phyloP scores from a whole-genome alignment of 371 early-diverging fungal genomes.

The Dinochytrium kinnereticum region DNA sequence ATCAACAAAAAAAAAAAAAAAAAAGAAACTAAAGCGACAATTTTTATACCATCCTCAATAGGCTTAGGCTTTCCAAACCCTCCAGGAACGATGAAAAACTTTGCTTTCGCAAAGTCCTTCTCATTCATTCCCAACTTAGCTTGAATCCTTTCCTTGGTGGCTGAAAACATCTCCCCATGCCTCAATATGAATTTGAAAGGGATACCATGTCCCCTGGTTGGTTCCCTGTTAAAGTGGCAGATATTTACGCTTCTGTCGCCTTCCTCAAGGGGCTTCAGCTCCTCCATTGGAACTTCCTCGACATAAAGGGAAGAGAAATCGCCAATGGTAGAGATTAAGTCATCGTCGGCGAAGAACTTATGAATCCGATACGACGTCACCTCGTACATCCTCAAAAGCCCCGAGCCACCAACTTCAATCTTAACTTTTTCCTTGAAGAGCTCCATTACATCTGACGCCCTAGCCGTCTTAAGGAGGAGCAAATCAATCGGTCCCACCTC shows the following conservation, averaged over 20 bases:
- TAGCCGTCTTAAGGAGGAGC: conserved; percentile 43
- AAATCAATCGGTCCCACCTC: conserved; percentile 50
- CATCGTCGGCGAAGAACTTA: conserved; percentile 47
- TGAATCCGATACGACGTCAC: conserved; percentile 48
- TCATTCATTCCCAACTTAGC: conserved; percentile 76
- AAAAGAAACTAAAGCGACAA: not conserved
- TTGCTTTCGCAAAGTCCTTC: conserved; percentile 86
- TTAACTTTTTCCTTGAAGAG: conserved; percentile 60
- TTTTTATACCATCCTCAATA: conserved; percentile 42
- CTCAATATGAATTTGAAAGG: conserved; percentile 79
- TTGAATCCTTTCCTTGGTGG: conserved; percentile 75
- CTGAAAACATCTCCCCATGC: conserved; percentile 69
- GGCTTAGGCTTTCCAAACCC: conserved; percentile 32
- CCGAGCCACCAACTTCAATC: conserved; percentile 36
- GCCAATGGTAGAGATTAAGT: conserved; percentile 44
- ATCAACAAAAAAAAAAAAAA: not conserved
- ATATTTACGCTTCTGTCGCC: conserved; percentile 63
- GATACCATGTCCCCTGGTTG: conserved; percentile 72
- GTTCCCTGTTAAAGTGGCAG: conserved; percentile 77
- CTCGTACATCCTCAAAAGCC: conserved; percentile 54
- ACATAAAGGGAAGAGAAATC: conserved; percentile 43
- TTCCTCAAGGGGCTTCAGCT: conserved; percentile 45
- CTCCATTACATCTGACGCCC: conserved; percentile 64
- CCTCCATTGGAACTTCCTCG: conserved; percentile 70
- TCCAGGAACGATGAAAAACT: conserved; percentile 42